Conservation (phyloP, 2,329 filamentous ascomycete species). For the Mycosphaerella sp. region DNA sequence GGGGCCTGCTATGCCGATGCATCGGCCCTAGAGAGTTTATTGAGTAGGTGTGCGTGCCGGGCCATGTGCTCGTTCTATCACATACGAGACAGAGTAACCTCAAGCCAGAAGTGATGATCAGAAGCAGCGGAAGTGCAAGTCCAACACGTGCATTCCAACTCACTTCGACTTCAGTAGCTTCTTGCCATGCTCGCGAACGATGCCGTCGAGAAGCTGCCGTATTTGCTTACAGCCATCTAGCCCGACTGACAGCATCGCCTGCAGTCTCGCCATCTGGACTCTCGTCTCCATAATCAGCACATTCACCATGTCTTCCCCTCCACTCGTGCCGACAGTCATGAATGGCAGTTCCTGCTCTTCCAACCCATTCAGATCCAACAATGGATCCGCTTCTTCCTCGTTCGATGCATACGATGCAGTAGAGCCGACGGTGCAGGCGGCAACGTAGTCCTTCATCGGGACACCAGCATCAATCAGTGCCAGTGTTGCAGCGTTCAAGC, state of each 20-base stretch:
- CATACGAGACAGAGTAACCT: neutral
- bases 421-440: constrained; percentile 79
- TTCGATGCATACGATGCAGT: constrained; percentile 57
- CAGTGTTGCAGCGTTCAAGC: constrained; percentile 84
- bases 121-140: neutral
- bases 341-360: constrained; percentile 87
- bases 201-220: constrained; percentile 68
- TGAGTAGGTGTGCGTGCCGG: too few relatives aligned
- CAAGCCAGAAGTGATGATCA: neutral
- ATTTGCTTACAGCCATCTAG: constrained; percentile 89
- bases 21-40: too few relatives aligned
- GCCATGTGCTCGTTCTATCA: too few relatives aligned
- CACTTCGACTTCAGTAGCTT: constrained; percentile 49
- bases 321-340: constrained; percentile 68
- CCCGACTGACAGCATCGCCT: constrained; percentile 88
- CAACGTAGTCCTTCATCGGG: constrained; percentile 88
- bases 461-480: constrained; percentile 92
- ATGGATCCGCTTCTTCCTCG: constrained; percentile 67
- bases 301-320: constrained; percentile 58
- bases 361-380: constrained; percentile 70
- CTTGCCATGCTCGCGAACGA: constrained; percentile 65
- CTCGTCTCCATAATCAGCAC: constrained; percentile 81
- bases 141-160: neutral
- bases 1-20: too few relatives aligned
- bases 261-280: constrained; percentile 72